Percentiles rank a stretch among this genome's conserved stretches.
Conservation (phyloP, 2,329 filamentous ascomycete genomes). For the Diaporthe eres region DNA sequence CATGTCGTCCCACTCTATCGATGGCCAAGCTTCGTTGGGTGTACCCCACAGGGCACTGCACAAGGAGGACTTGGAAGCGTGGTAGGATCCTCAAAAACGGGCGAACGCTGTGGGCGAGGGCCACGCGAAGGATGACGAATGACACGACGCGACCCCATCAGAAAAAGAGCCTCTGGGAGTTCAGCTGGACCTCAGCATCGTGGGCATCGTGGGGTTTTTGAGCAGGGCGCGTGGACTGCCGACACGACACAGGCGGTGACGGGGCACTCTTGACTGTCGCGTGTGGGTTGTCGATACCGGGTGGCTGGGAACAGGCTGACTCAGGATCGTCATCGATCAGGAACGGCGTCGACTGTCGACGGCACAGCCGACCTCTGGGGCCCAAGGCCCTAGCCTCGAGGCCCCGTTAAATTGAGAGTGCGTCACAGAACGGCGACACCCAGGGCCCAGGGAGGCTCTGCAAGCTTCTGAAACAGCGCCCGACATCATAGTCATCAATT, state of each 20-base stretch:
- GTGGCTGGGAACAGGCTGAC: slow-evolving; percentile 36
- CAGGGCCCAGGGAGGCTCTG: slow-evolving; percentile 22
- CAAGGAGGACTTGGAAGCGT: slow-evolving; percentile 23
- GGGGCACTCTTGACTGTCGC: slow-evolving; percentile 15
- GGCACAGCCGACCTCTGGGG: slow-evolving; percentile 1
- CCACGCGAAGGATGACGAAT: slow-evolving; percentile 32
- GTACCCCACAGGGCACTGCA: slow-evolving; percentile 28
- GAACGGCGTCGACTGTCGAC: slow-evolving; percentile 12
- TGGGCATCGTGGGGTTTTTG: slow-evolving; percentile 29
- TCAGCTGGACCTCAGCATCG: slow-evolving; percentile 24
- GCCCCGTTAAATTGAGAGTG: slow-evolving; percentile 25
- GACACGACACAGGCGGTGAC: slow-evolving; percentile 38
- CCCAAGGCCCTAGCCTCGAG: slow-evolving; percentile 8
- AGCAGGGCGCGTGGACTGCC: slow-evolving; percentile 8
- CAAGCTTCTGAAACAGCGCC: slow-evolving; percentile 20
- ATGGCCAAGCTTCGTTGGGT: slow-evolving; percentile 32
- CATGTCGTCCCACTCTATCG: slow-evolving; percentile 25
- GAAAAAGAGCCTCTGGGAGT: not conserved
- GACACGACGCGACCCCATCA: slow-evolving; percentile 19
- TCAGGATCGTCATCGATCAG: slow-evolving; percentile 20
- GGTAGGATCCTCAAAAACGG: slow-evolving; percentile 24
- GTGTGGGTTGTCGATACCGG: slow-evolving; percentile 27
- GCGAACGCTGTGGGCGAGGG: slow-evolving; percentile 1
- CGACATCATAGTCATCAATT: slow-evolving; percentile 15
- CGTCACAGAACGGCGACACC: slow-evolving; percentile 27